These are phyloP conservation scores for Claviceps quebecensis DNA, from an alignment of 2,329 filamentous ascomycete genomes.

Conservation along the genomic window DNA sequence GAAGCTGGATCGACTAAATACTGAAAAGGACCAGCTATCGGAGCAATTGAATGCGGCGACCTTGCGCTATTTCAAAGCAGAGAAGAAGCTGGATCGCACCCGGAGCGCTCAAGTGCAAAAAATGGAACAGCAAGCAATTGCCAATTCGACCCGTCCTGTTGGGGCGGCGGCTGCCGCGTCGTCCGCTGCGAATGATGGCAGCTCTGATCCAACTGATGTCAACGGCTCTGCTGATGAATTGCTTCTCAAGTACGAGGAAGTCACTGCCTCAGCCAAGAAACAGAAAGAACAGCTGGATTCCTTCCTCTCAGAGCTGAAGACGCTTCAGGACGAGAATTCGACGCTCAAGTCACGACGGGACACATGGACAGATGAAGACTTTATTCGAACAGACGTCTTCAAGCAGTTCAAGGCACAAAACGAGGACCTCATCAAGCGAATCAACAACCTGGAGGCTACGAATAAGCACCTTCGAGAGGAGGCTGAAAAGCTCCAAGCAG, in stretches of 20 bases:
- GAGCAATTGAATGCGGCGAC: conserved; percentile 82
- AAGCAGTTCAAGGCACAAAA: conserved; percentile 82
- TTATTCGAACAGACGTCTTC: conserved; percentile 82
- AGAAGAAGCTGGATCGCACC: conserved; percentile 82
- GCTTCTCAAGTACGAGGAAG: conserved; percentile 64
- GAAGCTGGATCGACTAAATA: conserved; percentile 59
- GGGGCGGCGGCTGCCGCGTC: conserved; percentile 1
- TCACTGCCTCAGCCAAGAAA: conserved; percentile 60
- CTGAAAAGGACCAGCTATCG: conserved; percentile 73
- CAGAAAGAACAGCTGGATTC: conserved; percentile 80
- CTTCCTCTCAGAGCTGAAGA: conserved; percentile 62
- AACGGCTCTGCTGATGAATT: conserved; percentile 50
- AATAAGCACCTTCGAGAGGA: conserved; percentile 78
- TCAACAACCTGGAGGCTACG: conserved; percentile 81
- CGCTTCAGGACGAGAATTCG: conserved; percentile 64
- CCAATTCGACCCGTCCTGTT: conserved; percentile 44
- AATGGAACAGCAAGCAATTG: conserved; percentile 75
- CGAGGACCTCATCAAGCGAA: conserved; percentile 80
- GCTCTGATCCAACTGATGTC: conserved; percentile 36
- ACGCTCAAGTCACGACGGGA: conserved; percentile 54
- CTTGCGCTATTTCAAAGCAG: conserved; percentile 82
- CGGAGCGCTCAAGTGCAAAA: conserved; percentile 86
- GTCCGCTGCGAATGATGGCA: conserved; percentile 25
- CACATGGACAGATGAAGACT: conserved; percentile 79
- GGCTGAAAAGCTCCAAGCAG: conserved; percentile 69